Evolutionary conservation across 2,329 filamentous ascomycete species (phyloP), one percentile per base, ranked within the genome.

Genomic region (Pseudogymnoascus sp.): DNA sequence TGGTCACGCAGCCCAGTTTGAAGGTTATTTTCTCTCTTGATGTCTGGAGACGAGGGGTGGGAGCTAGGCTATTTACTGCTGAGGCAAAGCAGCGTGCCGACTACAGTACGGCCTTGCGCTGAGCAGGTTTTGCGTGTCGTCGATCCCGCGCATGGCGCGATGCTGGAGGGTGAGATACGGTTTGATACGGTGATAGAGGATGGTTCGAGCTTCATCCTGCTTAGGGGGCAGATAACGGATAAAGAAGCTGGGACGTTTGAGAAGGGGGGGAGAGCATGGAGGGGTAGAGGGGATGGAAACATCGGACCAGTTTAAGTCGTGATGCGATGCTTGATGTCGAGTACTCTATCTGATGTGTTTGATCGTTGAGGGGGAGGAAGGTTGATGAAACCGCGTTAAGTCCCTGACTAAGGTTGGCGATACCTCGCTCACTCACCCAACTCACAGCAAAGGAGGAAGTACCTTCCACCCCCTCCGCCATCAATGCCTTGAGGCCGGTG

Each of bases 331-430:
- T 21, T 21, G 15, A 50, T 50, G 44, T 21, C 26, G 29, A 33
- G n/a, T 54, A 54, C 47, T 54, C 47, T 54, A 54, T 54, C 47
- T 54, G 47, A 54, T 21, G 47, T 54, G 47, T 54, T 54, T 54
- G 47, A 54, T 54, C 47, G 47, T 54, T 15, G 44, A 3, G 13
- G 26, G 31, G 3, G 44, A 2, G 29, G 29, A 29, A 15, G 21
- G 21, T 21, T 54, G 6, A 54, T 54, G 47, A 54, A 54, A 54
- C 47, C 29, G 47, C 9, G 31, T 5, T 6, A 54, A 54, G 47
- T 54, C n/a, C 29, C 29, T 33, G 47, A 21, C 29, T 33, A 33
- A 44, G 15, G 29, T 9, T 5, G 9, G 8, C 33, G 47, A 29
- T 54, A 54, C 44, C 1, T 54, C 8, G 1, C 3, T 1, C 4